Evolutionary conservation across 192 early-diverging fungal genomes (phyloP), one percentile per base, ranked within the genome.

Genomic region (Fimicolochytrium jonesii): DNA sequence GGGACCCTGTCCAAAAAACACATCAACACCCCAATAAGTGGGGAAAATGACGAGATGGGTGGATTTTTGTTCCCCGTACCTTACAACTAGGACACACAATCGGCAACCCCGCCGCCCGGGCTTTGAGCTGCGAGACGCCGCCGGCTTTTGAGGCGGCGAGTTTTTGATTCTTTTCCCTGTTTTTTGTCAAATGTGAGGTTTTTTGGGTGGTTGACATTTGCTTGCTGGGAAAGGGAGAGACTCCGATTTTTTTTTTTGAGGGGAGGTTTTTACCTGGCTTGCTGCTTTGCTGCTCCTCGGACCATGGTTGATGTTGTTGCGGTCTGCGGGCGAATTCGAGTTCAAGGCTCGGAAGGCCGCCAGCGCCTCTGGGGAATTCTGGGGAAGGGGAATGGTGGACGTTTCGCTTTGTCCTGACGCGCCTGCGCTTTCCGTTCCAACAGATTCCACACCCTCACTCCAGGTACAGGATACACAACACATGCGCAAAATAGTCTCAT

Each of bases 51-150:
- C 7, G 13, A 25, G 7, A 48, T 30, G 59, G 17, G 11, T 7
- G 33, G 22, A 18, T 39, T 13, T 17, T 29, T 2, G 4, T 6
- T 28, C 25, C 30, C 0, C 48, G 6, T 45, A 69, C 67, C 59
- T 56, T 61, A 37, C 67, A 69, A 22, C 17, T 32, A 4, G 67
- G 67, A 36, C 67, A 69, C 6, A 34, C 33, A 17, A 69, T 56
- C 36, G 53, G 62, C 50, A 69, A 41, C 4, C 67, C 67, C 39
- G 25, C 67, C 7, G 59, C 59, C n/a, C 67, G 59, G 25, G 59
- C 59, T 45, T 61, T 63, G 30, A 69, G 59, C 67, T 69, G 67
- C 18, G 59, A 62, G 11, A 30, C 60, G 3, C 59, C 59, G 4
- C 56, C 56, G 13, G 20, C 34, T 22, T 45, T 31, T 0, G 49